Base-by-base conservation (phyloP, 1,284 basidiomycete species). In the Cutaneotrichosporon daszewskae region DNA sequence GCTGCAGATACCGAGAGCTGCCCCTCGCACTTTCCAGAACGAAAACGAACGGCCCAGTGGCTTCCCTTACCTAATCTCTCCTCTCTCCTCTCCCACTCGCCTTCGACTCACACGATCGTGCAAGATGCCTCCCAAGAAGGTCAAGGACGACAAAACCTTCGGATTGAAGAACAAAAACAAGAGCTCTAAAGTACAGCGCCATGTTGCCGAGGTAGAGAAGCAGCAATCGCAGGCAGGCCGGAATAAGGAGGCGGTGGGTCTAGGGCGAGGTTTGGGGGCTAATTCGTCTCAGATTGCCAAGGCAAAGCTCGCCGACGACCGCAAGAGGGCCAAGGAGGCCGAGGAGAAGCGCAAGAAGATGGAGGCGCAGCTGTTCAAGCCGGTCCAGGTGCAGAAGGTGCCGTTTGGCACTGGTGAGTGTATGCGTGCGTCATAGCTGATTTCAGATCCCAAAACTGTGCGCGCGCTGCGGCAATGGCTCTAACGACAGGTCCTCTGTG, bases 131-230 rank as follows among this genome's bases (percentile, higher is more conserved):
- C 66, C 66, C 34, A 69, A 69, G 34, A 47, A 47, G 57, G 51
- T 47, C 46, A 60, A 57, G 48, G 66, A 69, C 37, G 66, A 69
- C 60, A 69, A 69, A 45, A 43, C 84, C 51, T 94, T 94, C 69
- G 88, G 89, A 47, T 78, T 92, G 82, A 91, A 92, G 79, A 94
- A 92, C 74, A 92, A 94, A 86, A 92, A 91, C 68, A 91, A 91
- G 76, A 91, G 87, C 12, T 76, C 85, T 55, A 96, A 87, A 72
- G 92, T 90, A 22, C 87, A 97, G 75, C 83, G 85, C 64, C 78
- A 86, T 54, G 83, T 95, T 18, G 79, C 81, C 36, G 74, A 77
- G 37, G 82, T 96, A 41, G 81, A 92, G 72, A 78, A 84, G 58
- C 86, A 92, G 55, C 66, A 73, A 45, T 44, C 66, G 28, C 51